Conservation (phyloP, 495 filamentous ascomycete species). For the Penicillium alfredii region DNA sequence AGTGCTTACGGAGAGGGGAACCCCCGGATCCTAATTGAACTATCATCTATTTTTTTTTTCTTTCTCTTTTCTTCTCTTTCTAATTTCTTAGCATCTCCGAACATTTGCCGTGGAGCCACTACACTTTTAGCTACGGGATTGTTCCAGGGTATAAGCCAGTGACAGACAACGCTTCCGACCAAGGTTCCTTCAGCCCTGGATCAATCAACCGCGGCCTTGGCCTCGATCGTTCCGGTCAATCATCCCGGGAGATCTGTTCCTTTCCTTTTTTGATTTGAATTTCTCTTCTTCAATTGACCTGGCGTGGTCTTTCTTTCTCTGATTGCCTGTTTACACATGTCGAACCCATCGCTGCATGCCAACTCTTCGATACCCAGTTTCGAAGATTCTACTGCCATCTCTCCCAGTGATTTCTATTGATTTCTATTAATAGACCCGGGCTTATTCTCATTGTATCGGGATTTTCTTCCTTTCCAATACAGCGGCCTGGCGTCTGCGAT, state of each 20-base stretch:
- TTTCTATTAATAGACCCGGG: too few relatives aligned
- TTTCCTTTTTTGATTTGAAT: neutral
- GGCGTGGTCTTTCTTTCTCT: too few relatives aligned
- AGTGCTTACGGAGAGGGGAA: neutral
- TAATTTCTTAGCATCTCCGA: neutral
- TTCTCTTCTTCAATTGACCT: too few relatives aligned
- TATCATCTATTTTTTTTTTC: too few relatives aligned
- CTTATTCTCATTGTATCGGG: too few relatives aligned
- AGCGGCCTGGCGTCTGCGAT: conserved; percentile 15
- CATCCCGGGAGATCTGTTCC: neutral
- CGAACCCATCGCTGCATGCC: too few relatives aligned
- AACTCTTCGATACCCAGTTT: neutral
- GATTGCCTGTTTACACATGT: too few relatives aligned
- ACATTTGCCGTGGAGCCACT: conserved; percentile 26
- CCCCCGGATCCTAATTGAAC: too few relatives aligned
- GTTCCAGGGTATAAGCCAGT: conserved; percentile 20
- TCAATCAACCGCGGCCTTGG: conserved; percentile 10
- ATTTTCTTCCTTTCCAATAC: too few relatives aligned
- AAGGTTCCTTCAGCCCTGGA: conserved; percentile 19
- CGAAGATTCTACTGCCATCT: conserved; percentile 1
- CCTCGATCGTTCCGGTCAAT: conserved; percentile 13
- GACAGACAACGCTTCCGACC: conserved; percentile 16
- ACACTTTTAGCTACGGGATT: conserved; percentile 22
- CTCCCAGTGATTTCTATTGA: too few relatives aligned
- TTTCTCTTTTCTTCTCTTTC: conserved; percentile 4